Evolutionary conservation across 345 rosid species (phyloP).

Genomic region (Eutrema heterophyllum): DNA sequence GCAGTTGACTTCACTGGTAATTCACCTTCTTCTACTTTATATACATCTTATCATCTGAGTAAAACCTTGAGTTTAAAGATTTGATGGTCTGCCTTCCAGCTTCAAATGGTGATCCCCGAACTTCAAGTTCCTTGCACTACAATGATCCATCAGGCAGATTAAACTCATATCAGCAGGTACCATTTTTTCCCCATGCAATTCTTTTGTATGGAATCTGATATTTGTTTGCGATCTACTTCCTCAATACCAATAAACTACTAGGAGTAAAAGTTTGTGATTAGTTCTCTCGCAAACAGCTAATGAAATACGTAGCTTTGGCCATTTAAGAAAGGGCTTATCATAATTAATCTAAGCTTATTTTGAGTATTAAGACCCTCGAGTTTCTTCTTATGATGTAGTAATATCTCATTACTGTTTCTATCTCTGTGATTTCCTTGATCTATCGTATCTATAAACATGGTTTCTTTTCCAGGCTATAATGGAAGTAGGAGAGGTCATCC

Average conservation of each 20-base stretch:
- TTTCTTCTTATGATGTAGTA: not conserved
- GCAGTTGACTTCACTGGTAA: slow-evolving; percentile 92
- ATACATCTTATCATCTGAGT: not conserved
- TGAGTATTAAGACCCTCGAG: not conserved
- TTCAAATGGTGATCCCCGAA: slow-evolving; percentile 79
- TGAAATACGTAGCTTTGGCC: not conserved
- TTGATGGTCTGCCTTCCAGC: slow-evolving; percentile 38
- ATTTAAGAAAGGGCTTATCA: not conserved
- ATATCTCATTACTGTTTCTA: not conserved
- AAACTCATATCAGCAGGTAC: slow-evolving; percentile 81
- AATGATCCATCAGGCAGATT: slow-evolving; percentile 69
- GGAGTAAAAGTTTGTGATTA: not conserved
- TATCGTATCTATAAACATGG: not conserved
- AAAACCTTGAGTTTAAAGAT: not conserved
- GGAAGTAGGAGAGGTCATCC: slow-evolving; percentile 84
- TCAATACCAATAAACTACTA: not conserved
- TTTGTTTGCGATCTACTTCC: not conserved
- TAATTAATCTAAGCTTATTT: not conserved
- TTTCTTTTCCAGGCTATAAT: slow-evolving; percentile 57
- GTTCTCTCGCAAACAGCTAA: not conserved
- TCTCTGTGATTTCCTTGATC: not conserved
- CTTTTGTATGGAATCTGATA: not conserved
- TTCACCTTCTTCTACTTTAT: not conserved
- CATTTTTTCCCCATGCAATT: not conserved
- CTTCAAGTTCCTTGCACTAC: slow-evolving; percentile 71